Conservation (phyloP, 192 early-diverging fungal species). For the Endogone sp. region DNA sequence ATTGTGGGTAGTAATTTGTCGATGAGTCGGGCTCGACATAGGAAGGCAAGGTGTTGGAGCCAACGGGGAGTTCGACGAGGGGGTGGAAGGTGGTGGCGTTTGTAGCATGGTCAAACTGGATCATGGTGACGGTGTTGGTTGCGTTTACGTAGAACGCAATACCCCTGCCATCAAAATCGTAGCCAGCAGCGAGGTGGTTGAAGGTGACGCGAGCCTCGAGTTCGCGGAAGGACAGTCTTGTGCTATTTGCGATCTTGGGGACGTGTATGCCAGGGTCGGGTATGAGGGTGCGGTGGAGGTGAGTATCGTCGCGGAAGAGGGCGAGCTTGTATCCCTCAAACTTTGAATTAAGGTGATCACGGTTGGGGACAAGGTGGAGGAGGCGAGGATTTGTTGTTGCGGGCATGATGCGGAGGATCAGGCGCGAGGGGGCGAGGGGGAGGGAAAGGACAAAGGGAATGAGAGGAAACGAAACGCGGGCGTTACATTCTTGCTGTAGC, state of each 20-base stretch:
- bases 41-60: slow-evolving; percentile 9
- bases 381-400: background rate
- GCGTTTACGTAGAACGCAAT: slow-evolving; percentile 35
- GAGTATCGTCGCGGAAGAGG: slow-evolving; percentile 38
- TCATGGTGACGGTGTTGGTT: slow-evolving; percentile 19
- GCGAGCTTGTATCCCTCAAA: slow-evolving; percentile 75
- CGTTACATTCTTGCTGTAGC: too few species aligned
- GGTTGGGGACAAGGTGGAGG: background rate
- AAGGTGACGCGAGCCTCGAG: slow-evolving; percentile 56
- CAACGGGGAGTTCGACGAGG: slow-evolving; percentile 7
- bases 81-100: slow-evolving; percentile 1
- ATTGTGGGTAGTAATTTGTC: slow-evolving; percentile 10
- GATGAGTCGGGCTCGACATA: slow-evolving; percentile 16
- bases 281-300: slow-evolving; percentile 15
- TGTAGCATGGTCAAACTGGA: background rate
- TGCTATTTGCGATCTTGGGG: slow-evolving; percentile 33
- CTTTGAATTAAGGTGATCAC: slow-evolving; percentile 34
- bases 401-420: background rate
- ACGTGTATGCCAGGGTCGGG: slow-evolving; percentile 28
- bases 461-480: too few species aligned
- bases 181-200: slow-evolving; percentile 61
- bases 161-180: slow-evolving; percentile 8
- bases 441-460: too few species aligned
- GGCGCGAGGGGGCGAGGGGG: too few species aligned
- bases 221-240: slow-evolving; percentile 60